Base-by-base conservation (phyloP, 805 yeast species). In the Pichia deserticola region DNA sequence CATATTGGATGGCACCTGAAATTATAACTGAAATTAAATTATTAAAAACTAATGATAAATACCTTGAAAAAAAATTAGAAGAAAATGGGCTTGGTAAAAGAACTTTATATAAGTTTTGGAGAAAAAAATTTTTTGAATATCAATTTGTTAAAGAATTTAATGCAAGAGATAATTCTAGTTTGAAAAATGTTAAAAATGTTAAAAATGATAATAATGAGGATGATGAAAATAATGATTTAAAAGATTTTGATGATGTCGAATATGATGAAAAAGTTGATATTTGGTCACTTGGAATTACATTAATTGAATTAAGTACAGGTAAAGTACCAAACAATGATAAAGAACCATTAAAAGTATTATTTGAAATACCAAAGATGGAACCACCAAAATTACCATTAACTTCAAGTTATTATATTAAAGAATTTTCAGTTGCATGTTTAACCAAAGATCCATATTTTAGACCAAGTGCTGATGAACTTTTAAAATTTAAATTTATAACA, bases 251-350 rank as follows among this genome's bases (percentile, higher is more conserved):
- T 33, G 53, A 59, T 42, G 64, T 68, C 9, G 95, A 93, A 0
- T 89, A 93, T 64, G 77, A 86, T 60, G 86, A 83, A 54, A 86
- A 85, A 60, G 96, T 89, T 1, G 99, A 93, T 62, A 86, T 93
- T 47, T 93, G 99, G 99, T 89, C 97, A 0, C 71, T 89, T 27
- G 99, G 99, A 0, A 92, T 93, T 46, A 90, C 98, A 0, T 81
- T 87, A 1, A 85, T 87, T 59, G 99, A 93, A 66, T 70, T 93
- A 44, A 75, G 86, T 1, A 80, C 82, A 4, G 98, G 97, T 0
- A 67, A 73, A 9, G 96, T 97, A 0, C 99, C 99, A 0, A 71
- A 80, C 48, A 67, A 87, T 0, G 79, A 82, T 29, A 72, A 77
- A 48, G 86, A 84, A 47, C 95, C 97, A 12, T 76, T 84, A 80